Percentiles rank a stretch among this genome's conserved stretches.
Conservation (phyloP, 2,329 filamentous ascomycete genomes). For the Didymella sp. region DNA sequence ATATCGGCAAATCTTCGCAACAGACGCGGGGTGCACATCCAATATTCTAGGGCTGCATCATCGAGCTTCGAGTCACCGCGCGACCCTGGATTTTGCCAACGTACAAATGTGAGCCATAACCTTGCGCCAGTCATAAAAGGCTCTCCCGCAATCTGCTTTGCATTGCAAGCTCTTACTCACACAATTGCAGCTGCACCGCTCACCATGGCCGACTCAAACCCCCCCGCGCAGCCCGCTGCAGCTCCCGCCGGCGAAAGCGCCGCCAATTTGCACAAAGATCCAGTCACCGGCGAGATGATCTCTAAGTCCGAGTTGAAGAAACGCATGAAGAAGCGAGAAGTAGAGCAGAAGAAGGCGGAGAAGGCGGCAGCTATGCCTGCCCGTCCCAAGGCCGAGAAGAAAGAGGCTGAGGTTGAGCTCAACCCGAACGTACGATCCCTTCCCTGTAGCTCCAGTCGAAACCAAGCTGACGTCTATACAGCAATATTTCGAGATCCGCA, state of each 20-base stretch:
- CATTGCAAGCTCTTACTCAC: conserved; percentile 17
- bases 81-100: no score
- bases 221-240: conserved; percentile 29
- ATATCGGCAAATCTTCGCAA: no score
- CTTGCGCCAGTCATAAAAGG: no score
- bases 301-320: conserved; percentile 77
- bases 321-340: conserved; percentile 87
- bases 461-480: conserved; percentile 44
- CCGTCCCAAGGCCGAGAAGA: conserved; percentile 66
- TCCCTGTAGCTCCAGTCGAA: not conserved
- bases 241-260: conserved; percentile 40
- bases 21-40: no score
- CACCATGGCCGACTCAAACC: conserved; percentile 43
- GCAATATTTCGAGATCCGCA: conserved; percentile 96
- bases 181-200: conserved; percentile 28
- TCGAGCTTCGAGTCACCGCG: no score
- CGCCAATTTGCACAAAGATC: conserved; percentile 80
- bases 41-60: no score
- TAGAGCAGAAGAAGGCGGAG: conserved; percentile 84
- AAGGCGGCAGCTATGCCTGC: conserved; percentile 75
- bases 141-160: no score
- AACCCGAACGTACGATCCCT: conserved; percentile 69
- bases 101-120: no score
- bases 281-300: conserved; percentile 86
- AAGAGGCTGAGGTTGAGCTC: conserved; percentile 68